phyloP scores from a whole-genome alignment of 495 filamentous ascomycete genomes.

The Paragyromitra xinjiangensis region DNA sequence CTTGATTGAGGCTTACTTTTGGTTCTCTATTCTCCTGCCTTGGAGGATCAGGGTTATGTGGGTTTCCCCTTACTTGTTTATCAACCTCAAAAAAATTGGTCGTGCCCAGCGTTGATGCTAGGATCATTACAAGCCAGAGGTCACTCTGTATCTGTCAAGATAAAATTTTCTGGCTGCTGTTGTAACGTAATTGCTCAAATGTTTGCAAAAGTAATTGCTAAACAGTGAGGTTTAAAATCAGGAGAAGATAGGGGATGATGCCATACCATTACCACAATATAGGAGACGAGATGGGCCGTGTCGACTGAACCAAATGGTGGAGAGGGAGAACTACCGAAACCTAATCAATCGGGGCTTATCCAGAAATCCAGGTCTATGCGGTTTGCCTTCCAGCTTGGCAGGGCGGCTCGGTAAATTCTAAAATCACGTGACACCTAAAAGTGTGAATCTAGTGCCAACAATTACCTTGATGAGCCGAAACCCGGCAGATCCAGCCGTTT shows the following conservation, averaged over 20 bases:
- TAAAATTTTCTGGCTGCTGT: neutral
- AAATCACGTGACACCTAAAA: neutral
- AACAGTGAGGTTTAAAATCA: slow-evolving; percentile 19
- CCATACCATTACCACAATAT: slow-evolving; percentile 7
- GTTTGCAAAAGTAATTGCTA: neutral
- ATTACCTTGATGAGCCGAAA: neutral
- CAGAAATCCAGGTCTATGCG: neutral
- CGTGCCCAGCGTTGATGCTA: neutral
- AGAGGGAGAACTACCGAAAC: slow-evolving; percentile 19
- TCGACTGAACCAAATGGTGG: neutral
- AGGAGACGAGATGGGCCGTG: slow-evolving; percentile 21
- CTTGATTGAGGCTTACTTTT: slow-evolving; percentile 14
- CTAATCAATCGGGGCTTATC: neutral
- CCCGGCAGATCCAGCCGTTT: neutral
- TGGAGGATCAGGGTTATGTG: neutral
- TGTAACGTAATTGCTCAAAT: slow-evolving; percentile 7
- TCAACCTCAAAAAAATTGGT: neutral
- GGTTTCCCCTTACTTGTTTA: neutral
- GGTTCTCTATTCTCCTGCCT: neutral
- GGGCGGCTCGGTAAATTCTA: neutral
- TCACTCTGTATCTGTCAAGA: neutral
- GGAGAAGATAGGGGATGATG: slow-evolving; percentile 33
- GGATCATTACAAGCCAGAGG: neutral
- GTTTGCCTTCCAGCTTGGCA: neutral
- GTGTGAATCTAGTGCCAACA: neutral